Evolutionary conservation across 208 protist genomes (phyloP), one percentile per base, ranked within the genome.

Genomic region (Herpetomonas tarakana): DNA sequence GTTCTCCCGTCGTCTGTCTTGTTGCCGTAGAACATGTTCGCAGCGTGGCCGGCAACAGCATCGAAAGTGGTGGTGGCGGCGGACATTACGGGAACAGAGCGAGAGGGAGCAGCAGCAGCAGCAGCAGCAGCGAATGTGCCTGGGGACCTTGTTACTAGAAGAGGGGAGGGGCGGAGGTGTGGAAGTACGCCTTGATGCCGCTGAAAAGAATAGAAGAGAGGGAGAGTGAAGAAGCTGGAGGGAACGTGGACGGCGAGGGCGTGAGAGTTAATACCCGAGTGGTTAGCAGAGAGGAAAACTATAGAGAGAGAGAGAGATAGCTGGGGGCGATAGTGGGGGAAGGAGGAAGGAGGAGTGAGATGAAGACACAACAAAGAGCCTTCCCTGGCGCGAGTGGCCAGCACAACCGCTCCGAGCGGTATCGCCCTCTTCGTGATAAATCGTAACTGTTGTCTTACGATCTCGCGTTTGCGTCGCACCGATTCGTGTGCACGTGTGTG

Each of bases 31-130:
- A 76, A 73, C 26, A 93, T 81, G 31, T 52, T 49, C 11, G 70
- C 69, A 60, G 59, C 74, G 69, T 93, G 86, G 14, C 86, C 86
- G 45, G 71, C 75, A 19, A 83, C 80, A 0, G 81, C 66, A 47
- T 77, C 74, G 21, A 86, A 79, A 4, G 46, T 55, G 24, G n/a
- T n/a, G n/a, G n/a, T n/a, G n/a, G n/a, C n/a, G n/a, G 60, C 46
- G 19, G 54, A 46, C n/a, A 41, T 41, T n/a, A n/a, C 35, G 25
- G 35, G 25, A 16, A 31, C 4, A 47, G 44, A 47, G 22, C 11
- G 18, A 47, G 63, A 52, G 27, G 47, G 6, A 68, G 56, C 60
- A 65, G 29, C 65, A 60, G 56, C 49, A 57, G 46, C 1, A 47
- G 39, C 16, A 54, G 53, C 11, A 22, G 24, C n/a, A 29, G 30